Evolutionary conservation across 345 rosid species (phyloP), one percentile per base, ranked within the genome.

Genomic region (Eucalyptus globulus): DNA sequence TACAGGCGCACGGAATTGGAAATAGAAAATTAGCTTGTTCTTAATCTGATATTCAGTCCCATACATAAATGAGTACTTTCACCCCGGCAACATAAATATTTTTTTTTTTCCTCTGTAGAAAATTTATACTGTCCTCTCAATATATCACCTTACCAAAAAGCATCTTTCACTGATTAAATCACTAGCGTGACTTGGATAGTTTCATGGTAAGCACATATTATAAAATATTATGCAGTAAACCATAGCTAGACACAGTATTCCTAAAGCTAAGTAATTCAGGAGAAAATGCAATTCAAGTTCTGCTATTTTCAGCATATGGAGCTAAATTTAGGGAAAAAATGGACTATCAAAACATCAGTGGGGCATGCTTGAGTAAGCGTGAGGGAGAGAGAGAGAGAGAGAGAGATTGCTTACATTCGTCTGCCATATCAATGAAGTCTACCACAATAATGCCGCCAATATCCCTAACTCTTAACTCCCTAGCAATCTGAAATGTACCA

Each of bases 361-460:
- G 34, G 47, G 29, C 47, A 37, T 3, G 9, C 26, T 76, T 76
- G 83, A 37, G 47, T 37, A 24, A 17, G 56, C 21, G 0, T 69
- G 14, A 26, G 62, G 17, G 51, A 2, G 51, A 60, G 90, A 43
- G 90, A 87, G 65, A 87, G 45, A 92, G 83, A 91, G 93, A 90
- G 89, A 92, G 87, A 93, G 76, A 11, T 58, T 3, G 90, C 98
- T 94, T 90, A 97, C 99, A 94, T 86, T 97, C 99, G 92, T 97
- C 98, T 76, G 85, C 97, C 99, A 97, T 97, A 93, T 96, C 99
- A 69, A 97, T 97, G 93, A 97, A 97, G 96, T 97, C 99, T 49
- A 97, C 99, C 87, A 97, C 99, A 90, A 97, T 97, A 91, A 97
- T 97, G 92, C 99, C 99, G 26, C 99, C 99, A 83, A 97, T 94